phyloP scores from a whole-genome alignment of 2,329 filamentous ascomycete genomes.

The Calonectria henricotiae region DNA sequence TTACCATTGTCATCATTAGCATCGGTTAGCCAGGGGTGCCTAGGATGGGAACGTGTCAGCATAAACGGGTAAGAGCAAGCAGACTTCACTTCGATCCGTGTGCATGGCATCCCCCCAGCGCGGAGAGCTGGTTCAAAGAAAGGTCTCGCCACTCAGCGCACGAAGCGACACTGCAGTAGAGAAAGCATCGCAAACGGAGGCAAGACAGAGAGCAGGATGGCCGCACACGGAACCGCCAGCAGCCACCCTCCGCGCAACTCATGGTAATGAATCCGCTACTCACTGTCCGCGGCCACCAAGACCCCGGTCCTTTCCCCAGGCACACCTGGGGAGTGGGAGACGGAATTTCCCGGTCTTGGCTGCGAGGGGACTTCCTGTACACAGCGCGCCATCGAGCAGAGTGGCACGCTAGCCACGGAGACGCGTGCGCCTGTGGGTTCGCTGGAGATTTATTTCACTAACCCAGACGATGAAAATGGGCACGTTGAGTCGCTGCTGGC shows the following conservation, averaged over 20 bases:
- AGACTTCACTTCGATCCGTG: slow-evolving; percentile 31
- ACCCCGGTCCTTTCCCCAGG: slow-evolving; percentile 33
- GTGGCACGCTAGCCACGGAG: slow-evolving; percentile 25
- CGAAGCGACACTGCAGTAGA: slow-evolving; percentile 18
- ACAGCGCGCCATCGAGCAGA: slow-evolving; percentile 28
- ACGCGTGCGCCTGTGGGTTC: slow-evolving; percentile 9
- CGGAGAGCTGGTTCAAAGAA: slow-evolving; percentile 31
- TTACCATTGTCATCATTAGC: not conserved
- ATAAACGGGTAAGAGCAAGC: slow-evolving; percentile 17
- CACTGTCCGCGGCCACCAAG: slow-evolving; percentile 31
- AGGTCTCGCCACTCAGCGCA: slow-evolving; percentile 27
- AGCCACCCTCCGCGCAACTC: slow-evolving; percentile 19
- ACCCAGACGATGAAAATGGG: slow-evolving; percentile 32
- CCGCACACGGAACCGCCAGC: slow-evolving; percentile 7
- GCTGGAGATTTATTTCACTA: slow-evolving; percentile 19
- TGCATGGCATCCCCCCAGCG: slow-evolving; percentile 11
- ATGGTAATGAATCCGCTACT: slow-evolving; percentile 15
- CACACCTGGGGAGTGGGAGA: slow-evolving; percentile 31
- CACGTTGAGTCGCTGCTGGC: slow-evolving; percentile 20
- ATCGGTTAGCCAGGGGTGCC: slow-evolving; percentile 14
- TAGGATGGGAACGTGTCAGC: slow-evolving; percentile 20
- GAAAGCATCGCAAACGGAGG: slow-evolving; percentile 31
- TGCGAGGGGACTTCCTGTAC: slow-evolving; percentile 18
- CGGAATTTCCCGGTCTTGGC: slow-evolving; percentile 30
- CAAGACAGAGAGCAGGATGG: slow-evolving; percentile 29